A percentile compares a stretch with the other conserved stretches of the same genome.
Evolutionary conservation across 225 moss, liverwort and hornwort species (phyloP).

Genomic region (Neckera pumila): DNA sequence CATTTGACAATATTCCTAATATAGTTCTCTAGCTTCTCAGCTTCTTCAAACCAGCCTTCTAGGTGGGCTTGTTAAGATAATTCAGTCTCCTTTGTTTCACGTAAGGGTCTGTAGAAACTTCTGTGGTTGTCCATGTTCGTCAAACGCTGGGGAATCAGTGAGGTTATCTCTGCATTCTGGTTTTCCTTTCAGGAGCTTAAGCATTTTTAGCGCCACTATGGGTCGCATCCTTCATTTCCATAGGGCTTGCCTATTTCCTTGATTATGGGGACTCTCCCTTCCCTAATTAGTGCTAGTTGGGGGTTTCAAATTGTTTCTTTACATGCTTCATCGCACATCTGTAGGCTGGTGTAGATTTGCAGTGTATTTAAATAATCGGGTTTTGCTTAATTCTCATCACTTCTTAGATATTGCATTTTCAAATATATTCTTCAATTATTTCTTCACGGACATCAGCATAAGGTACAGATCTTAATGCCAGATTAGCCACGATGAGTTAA

Average conservation of each 20-base stretch:
- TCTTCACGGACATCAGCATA: neutral
- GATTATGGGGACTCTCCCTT: neutral
- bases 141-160: neutral
- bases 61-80: neutral
- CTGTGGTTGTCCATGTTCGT: neutral
- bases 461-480: neutral
- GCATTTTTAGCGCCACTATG: neutral
- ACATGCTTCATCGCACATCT: neutral
- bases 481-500: neutral
- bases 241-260: neutral
- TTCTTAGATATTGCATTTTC: neutral
- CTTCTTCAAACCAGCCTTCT: neutral
- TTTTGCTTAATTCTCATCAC: neutral
- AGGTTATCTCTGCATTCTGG: neutral
- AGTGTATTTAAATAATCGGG: neutral
- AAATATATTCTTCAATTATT: neutral
- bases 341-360: neutral
- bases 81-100: neutral
- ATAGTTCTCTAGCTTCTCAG: neutral
- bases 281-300: neutral
- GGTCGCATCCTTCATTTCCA: neutral
- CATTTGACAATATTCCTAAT: neutral
- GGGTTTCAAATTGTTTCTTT: neutral
- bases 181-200: neutral
- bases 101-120: neutral